Conservation (phyloP, 73 alveolate genomes). For the Paramecium sonneborni region DNA sequence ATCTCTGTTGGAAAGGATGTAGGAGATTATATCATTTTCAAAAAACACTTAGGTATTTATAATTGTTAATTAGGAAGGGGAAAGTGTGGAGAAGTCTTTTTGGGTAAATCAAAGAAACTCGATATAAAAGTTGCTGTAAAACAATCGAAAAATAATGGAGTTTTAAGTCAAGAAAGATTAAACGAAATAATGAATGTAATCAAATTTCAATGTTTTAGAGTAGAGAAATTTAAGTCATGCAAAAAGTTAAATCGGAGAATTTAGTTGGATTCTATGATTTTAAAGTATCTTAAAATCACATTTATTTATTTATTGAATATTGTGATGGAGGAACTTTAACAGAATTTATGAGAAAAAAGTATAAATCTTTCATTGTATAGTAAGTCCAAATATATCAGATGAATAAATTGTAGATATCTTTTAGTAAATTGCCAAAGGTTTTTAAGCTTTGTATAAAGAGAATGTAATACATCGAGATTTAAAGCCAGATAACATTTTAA, state of each 20-base stretch:
- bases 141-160: background rate
- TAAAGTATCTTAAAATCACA: conserved; percentile 38
- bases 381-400: conserved; percentile 70
- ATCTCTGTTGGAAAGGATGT: background rate
- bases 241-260: conserved; percentile 63
- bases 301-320: conserved; percentile 67
- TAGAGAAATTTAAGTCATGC: conserved; percentile 68
- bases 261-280: conserved; percentile 65
- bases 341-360: conserved; percentile 63
- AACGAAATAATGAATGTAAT: background rate
- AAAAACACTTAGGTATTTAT: background rate
- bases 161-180: background rate
- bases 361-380: background rate
- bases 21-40: background rate
- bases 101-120: background rate
- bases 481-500: conserved; percentile 79
- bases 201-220: background rate
- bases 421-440: conserved; percentile 77
- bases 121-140: conserved; percentile 7
- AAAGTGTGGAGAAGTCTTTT: background rate
- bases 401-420: conserved; percentile 72
- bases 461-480: conserved; percentile 79
- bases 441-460: conserved; percentile 65
- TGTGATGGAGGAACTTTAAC: conserved; percentile 71
- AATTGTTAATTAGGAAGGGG: background rate